These are phyloP conservation scores for Globisporangium cederbergense DNA, from an alignment of 352 stramenopile species.

Conservation along the genomic window DNA sequence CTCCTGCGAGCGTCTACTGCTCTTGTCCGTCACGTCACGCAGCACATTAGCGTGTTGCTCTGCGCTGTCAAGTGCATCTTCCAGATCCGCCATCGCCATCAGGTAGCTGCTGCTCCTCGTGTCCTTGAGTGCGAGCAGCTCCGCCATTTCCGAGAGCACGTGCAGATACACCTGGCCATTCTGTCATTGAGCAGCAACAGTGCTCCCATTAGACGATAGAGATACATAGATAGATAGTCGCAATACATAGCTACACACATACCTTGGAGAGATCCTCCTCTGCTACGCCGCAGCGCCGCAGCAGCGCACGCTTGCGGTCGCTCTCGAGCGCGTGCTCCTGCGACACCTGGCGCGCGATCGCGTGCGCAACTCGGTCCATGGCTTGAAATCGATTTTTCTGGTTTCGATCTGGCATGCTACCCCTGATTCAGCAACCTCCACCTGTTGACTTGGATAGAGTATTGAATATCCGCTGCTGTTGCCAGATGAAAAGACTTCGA, in stretches of 20 bases:
- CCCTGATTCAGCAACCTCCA: too few species aligned
- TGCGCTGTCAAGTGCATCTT: constrained; percentile 20
- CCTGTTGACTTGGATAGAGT: too few species aligned
- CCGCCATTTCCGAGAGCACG: constrained; percentile 40
- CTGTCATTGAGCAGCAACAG: constrained; percentile 15
- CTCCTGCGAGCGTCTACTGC: constrained; percentile 23
- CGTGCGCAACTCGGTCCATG: constrained; percentile 15
- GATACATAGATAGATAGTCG: background rate
- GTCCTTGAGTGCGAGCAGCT: constrained; percentile 37
- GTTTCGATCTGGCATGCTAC: too few species aligned
- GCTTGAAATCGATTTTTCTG: too few species aligned
- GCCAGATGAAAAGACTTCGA: too few species aligned
- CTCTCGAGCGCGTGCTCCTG: constrained; percentile 35
- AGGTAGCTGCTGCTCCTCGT: constrained; percentile 35
- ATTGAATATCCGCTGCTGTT: too few species aligned
- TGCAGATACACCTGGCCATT: constrained; percentile 46
- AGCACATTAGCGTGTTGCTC: constrained; percentile 12
- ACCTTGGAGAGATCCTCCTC: constrained; percentile 52
- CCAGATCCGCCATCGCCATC: constrained; percentile 26
- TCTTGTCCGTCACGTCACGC: constrained; percentile 1
- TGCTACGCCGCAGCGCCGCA: constrained; percentile 25
- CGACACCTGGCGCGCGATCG: constrained; percentile 20
- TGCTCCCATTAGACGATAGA: background rate
- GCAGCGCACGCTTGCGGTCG: constrained; percentile 27
- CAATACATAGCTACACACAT: background rate